Evolutionary conservation across 768 basidiomycete genomes (phyloP), one percentile per base, ranked within the genome.

Genomic region (Guyanaporus albipodus): DNA sequence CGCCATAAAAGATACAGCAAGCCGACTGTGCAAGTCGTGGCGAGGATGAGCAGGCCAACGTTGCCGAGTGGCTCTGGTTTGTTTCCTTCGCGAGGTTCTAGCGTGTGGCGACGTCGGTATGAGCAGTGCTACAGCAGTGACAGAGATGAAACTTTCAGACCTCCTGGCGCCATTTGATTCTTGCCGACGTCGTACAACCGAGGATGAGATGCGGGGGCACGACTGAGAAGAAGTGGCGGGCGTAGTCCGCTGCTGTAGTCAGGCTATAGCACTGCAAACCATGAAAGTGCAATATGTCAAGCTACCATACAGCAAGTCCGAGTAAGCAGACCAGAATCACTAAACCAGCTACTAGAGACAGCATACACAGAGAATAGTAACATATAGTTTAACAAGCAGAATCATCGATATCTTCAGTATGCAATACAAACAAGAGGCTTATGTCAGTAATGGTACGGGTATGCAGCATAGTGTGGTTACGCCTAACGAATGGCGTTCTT

Each of bases 41-140:
- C 69, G 10, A 86, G 68, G 46, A 81, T 65, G 4, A 85, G 65
- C 49, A 80, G 42, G 18, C 75, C 67, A 50, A 74, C 67, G 54
- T 74, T 79, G 19, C 82, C 83, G 42, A 85, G 69, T 14, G 85
- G 85, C 50, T 85, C 74, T 9, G 83, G 82, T 56, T 79, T 83
- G 9, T 73, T 77, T 9, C 78, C 74, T 35, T 70, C 69, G 24
- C 73, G 73, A n/a, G 83, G 81, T 59, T 79, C 84, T 85, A 57
- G 15, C 42, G 21, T n/a, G n/a, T n/a, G 31, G 31, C 46, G 29
- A 40, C 14, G n/a, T 11, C 15, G 15, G 40, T 5, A 24, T 50
- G 28, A 57, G 43, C 9, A 46, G 29, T 38, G 17, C 24, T 23
- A 22, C 6, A n/a, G 21, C 5, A 19, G 28, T 27, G 17, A 39